Base-by-base conservation (phyloP, 176 grass and related monocot genomes). In the Oryza meyeriana region DNA sequence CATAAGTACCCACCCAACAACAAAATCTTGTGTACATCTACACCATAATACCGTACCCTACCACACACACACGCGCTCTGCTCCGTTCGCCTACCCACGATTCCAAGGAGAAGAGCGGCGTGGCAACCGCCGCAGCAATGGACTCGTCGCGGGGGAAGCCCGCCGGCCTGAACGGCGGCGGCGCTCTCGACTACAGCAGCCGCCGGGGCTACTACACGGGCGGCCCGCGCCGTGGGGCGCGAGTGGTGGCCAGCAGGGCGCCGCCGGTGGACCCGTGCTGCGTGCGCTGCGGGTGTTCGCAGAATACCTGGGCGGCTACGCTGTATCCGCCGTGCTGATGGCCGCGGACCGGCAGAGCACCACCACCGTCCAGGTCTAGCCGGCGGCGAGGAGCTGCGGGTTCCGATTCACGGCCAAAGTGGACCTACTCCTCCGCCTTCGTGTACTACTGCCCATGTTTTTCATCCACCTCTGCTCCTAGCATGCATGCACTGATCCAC, bases 351-450 rank as follows among this genome's bases (percentile, higher is more conserved):
- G 80, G 63, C 89, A 97, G 87, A 85, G 76, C 10, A 83, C 30
- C 10, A 83, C 30, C 41, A 86, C 33, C 47, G 1, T 94, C 27
- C 77, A 45, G 61, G 82, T 88, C 18, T n/a, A n/a, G 14, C 80
- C 32, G 27, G 71, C 65, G 88, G 87, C 25, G 59, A 84, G 72
- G 76, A 81, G 66, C 91, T 87, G 71, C 89, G 66, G 50, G 32
- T 97, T 42, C 92, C 8, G 82, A n/a, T n/a, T 88, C 72, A 86
- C 85, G 30, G 92, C 94, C 36, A 97, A 97, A 92, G 63, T 92
- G 84, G 82, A 78, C 57, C 32, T 84, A 92, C 79, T 85, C 89
- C 59, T 81, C 94, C 18, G 89, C 94, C 70, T 94, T 97, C 79
- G 82, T 89, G 94, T 97, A 87, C 92, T 84, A 64, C 77, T 8